Percentiles rank a stretch among this genome's conserved stretches.
phyloP scores from a whole-genome alignment of 257 asterid species.

The Echites panduratus region DNA sequence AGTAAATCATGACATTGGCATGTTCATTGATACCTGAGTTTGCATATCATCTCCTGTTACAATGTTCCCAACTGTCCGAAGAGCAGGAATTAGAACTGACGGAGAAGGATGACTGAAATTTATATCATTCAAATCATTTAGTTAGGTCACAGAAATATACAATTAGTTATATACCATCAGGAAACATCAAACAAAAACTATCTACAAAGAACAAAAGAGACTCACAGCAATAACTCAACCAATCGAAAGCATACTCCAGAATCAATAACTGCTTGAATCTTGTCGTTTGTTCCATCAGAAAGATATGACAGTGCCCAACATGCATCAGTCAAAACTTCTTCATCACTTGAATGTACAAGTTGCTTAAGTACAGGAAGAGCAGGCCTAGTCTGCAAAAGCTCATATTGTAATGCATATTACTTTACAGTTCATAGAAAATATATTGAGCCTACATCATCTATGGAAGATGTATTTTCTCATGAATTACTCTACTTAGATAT shows the following conservation, averaged over 20 bases:
- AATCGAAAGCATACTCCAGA: constrained; percentile 80
- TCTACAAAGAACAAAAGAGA: constrained; percentile 13
- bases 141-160: background rate
- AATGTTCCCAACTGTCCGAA: constrained; percentile 86
- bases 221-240: constrained; percentile 73
- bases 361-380: constrained; percentile 78
- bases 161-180: background rate
- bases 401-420: background rate
- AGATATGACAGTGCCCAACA: constrained; percentile 95
- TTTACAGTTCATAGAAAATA: background rate
- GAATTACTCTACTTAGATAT: background rate
- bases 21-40: constrained; percentile 56
- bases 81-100: constrained; percentile 85
- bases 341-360: constrained; percentile 71
- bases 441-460: background rate
- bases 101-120: constrained; percentile 72
- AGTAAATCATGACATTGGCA: background rate
- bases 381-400: constrained; percentile 54
- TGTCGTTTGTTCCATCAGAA: constrained; percentile 82
- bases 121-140: constrained; percentile 16
- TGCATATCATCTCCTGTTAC: constrained; percentile 93
- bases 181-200: background rate
- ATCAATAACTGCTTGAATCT: constrained; percentile 88
- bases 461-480: background rate
- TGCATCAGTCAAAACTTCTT: constrained; percentile 87